Base-by-base conservation (phyloP, 495 filamentous ascomycete species). In the Massariosphaeria phaeospora region DNA sequence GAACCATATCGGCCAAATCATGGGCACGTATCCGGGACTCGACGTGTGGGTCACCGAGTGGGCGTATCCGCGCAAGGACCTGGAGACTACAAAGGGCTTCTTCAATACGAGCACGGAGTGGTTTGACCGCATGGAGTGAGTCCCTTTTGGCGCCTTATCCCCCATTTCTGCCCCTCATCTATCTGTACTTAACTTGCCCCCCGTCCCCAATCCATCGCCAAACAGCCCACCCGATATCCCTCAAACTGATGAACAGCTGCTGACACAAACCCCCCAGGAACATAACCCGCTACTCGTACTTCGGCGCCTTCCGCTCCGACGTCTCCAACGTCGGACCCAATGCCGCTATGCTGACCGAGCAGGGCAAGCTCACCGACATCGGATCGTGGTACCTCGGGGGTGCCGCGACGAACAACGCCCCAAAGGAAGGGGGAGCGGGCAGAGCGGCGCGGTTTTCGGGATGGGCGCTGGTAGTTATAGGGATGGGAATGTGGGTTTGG, bases 31-130 rank as follows among this genome's bases (percentile, higher is more conserved):
- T 62, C 77, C 76, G 23, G 79, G 82, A 57, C 76, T 72, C 57
- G 72, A 72, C 9, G 74, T 87, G 54, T 88, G 85, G 85, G 73
- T 88, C n/a, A 88, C 84, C 30, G 85, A 89, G 63, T 87, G 80
- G 68, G 84, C 81, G 40, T 61, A 72, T 24, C 55, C 75, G 58
- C 54, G 80, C 48, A 68, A 68, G 15, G 52, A 55, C 21, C 69
- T 88, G 29, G 41, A 59, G 5, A 68, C 73, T 0, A 82, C 82
- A 3, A 80, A 89, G 63, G 30, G 42, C 3, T 86, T 86, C 66
- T 89, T 78, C 66, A 86, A 87, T 62, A 73, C 63, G 18, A 80
- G 76, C 10, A 66, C 75, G 29, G 74, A 79, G 52, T 88, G 81
- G 62, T 73, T 89, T 35, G 85, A 89, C 61, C 74, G 77, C 1